Conservation (phyloP, 2,329 filamentous ascomycete genomes). For the Paramyrothecium sp. region DNA sequence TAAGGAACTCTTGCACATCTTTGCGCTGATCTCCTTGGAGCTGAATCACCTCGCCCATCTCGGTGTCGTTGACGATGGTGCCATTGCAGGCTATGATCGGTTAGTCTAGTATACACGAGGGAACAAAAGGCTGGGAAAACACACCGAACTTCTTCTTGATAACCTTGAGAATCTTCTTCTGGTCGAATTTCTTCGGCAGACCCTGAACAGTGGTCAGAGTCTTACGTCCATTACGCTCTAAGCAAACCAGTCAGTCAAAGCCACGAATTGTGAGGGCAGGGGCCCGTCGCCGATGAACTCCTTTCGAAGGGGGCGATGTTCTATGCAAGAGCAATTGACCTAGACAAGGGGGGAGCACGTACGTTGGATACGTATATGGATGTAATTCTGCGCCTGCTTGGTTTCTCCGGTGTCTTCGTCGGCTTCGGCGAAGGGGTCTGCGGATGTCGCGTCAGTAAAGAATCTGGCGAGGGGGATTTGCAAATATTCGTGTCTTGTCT, state of each 20-base stretch:
- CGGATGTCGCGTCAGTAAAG: constrained; percentile 5
- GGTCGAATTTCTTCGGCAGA: constrained; percentile 97
- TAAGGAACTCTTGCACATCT: constrained; percentile 96
- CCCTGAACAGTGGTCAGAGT: constrained; percentile 99
- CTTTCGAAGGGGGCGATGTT: background rate
- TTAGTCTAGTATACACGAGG: constrained; percentile 5
- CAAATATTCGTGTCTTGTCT: no score
- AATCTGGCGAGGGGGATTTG: constrained; percentile 10
- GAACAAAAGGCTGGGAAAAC: constrained; percentile 22
- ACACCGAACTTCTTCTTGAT: constrained; percentile 99
- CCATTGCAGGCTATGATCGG: constrained; percentile 85
- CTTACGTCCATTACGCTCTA: constrained; percentile 99
- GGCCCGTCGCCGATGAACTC: background rate
- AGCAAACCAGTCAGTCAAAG: constrained; percentile 35
- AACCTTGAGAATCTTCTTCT: constrained; percentile 99
- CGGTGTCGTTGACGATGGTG: constrained; percentile 92
- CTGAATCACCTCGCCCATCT: constrained; percentile 99
- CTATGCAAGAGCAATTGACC: no score
- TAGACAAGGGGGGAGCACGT: constrained; percentile 40
- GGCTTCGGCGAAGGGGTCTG: constrained; percentile 99
- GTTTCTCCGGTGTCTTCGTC: constrained; percentile 98
- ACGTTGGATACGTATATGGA: constrained; percentile 99
- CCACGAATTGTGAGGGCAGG: background rate
- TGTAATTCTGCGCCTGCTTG: constrained; percentile 95
- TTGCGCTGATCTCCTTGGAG: constrained; percentile 99